Conservation (phyloP, 2,329 filamentous ascomycete species). For the Colletotrichum falcatum region DNA sequence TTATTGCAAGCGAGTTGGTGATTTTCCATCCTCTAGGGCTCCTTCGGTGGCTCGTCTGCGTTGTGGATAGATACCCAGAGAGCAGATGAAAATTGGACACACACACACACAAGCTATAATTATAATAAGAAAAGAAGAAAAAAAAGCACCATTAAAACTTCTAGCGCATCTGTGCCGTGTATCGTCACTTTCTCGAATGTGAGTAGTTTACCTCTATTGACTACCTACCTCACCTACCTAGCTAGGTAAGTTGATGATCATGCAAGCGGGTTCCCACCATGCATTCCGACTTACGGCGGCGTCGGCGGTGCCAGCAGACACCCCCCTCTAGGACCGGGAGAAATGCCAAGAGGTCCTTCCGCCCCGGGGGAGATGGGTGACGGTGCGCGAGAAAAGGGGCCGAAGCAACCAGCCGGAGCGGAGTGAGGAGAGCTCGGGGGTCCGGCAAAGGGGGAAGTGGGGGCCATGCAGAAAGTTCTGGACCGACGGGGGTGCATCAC, state of each 20-base stretch:
- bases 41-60: background rate
- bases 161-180: background rate
- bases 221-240: too few species aligned
- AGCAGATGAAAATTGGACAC: conserved; percentile 21
- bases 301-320: background rate
- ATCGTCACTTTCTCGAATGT: background rate
- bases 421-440: background rate
- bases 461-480: conserved; percentile 26
- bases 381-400: background rate
- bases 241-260: background rate
- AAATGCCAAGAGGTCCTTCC: background rate
- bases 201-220: background rate
- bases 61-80: conserved; percentile 37
- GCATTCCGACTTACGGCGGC: background rate
- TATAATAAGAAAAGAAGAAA: background rate
- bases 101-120: conserved; percentile 5
- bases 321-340: background rate
- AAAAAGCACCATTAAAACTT: background rate
- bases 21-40: background rate
- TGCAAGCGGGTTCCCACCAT: background rate
- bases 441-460: background rate
- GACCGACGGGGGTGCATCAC: background rate
- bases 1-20: background rate
- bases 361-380: background rate
- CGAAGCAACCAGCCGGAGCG: background rate